Percentiles rank a stretch among this genome's conserved stretches.
Conservation (phyloP, 192 early-diverging fungal genomes). For the Backusella liffmaniae region DNA sequence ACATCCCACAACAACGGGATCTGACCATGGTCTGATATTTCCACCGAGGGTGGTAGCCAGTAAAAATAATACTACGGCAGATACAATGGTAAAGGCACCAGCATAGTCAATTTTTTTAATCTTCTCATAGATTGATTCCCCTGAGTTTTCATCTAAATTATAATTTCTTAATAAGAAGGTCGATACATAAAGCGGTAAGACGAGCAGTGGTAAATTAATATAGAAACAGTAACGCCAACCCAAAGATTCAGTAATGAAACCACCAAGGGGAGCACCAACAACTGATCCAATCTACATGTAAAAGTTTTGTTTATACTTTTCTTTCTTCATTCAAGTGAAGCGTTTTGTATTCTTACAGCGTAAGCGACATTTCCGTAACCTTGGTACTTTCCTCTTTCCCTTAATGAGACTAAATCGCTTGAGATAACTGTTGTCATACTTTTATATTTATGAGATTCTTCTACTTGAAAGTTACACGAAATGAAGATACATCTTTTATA, state of each 20-base stretch:
- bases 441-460: slow-evolving; percentile 20
- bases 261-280: slow-evolving; percentile 69
- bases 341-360: slow-evolving; percentile 14
- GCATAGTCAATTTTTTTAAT: slow-evolving; percentile 48
- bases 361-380: slow-evolving; percentile 31
- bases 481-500: neutral
- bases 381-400: slow-evolving; percentile 65
- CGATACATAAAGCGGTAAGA: slow-evolving; percentile 47
- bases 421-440: slow-evolving; percentile 66
- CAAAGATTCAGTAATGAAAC: slow-evolving; percentile 57
- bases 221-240: slow-evolving; percentile 72
- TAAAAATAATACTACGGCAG: slow-evolving; percentile 39
- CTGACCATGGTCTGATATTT: slow-evolving; percentile 49
- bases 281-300: slow-evolving; percentile 43
- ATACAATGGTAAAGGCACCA: slow-evolving; percentile 42
- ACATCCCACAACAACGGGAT: slow-evolving; percentile 41
- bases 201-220: slow-evolving; percentile 76
- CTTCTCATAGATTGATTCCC: slow-evolving; percentile 64
- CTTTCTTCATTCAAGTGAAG: neutral
- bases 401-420: slow-evolving; percentile 66
- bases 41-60: slow-evolving; percentile 58
- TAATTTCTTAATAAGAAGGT: slow-evolving; percentile 38
- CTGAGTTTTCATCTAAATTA: slow-evolving; percentile 28
- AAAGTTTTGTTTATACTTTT: neutral
- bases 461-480: neutral